Percentiles rank a stretch among this genome's conserved stretches.
Evolutionary conservation across 2,329 filamentous ascomycete genomes (phyloP).

Genomic region (Fusarium buharicum): DNA sequence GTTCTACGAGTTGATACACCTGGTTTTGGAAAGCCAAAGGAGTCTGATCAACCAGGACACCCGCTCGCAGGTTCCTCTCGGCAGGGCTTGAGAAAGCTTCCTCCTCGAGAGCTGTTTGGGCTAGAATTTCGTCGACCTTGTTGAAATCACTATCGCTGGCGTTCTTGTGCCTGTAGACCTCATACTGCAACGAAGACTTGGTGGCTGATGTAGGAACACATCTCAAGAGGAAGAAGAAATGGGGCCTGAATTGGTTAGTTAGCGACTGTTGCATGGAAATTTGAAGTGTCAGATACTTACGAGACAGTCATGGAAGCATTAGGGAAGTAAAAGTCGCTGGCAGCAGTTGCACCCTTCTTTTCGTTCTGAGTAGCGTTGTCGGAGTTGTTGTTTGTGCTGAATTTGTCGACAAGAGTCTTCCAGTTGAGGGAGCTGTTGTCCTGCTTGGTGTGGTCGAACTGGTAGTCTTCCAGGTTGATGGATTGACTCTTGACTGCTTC

Average conservation of each 20-base stretch:
- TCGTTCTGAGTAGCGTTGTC: constrained; percentile 43
- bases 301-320: constrained; percentile 36
- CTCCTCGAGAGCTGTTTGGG: constrained; percentile 21
- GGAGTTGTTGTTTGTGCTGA: constrained; percentile 48
- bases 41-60: constrained; percentile 16
- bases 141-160: constrained; percentile 28
- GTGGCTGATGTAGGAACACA: constrained; percentile 25
- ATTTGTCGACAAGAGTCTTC: constrained; percentile 61
- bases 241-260: constrained; percentile 49
- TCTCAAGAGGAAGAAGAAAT: constrained; percentile 33
- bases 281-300: constrained; percentile 62
- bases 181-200: constrained; percentile 25
- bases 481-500: constrained; percentile 54
- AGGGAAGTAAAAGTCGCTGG: constrained; percentile 40
- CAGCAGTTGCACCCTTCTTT: constrained; percentile 17
- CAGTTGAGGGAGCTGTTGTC: constrained; percentile 67
- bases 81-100: constrained; percentile 13
- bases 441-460: constrained; percentile 66
- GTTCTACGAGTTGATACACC: constrained; percentile 29
- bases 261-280: constrained; percentile 18
- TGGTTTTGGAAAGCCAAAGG: constrained; percentile 32
- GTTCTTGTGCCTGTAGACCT: constrained; percentile 33
- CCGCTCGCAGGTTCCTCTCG: constrained; percentile 20
- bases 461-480: constrained; percentile 62
- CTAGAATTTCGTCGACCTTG: constrained; percentile 18